A percentile compares a stretch with the other conserved stretches of the same genome.
These are phyloP conservation scores for Sporothrix schenckii DNA, from an alignment of 2,329 filamentous ascomycete genomes.

Conservation along the genomic window DNA sequence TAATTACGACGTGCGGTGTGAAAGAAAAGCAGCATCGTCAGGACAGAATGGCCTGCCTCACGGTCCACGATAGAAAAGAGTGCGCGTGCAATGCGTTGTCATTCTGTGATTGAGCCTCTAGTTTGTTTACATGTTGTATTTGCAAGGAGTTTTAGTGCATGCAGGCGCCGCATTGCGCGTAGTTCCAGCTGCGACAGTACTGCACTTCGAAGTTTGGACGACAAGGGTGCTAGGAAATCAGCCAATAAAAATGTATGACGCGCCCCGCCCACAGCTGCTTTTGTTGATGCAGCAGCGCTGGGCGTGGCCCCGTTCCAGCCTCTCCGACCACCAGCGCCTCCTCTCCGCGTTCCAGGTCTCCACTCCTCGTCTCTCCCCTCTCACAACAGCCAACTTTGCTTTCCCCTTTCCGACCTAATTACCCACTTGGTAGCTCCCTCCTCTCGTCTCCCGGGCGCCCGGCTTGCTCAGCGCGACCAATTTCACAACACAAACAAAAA, in stretches of 20 bases:
- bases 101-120: constrained; percentile 16
- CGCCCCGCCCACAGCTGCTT: constrained; percentile 22
- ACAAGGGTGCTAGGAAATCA: not conserved
- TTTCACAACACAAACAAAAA: constrained; percentile 37
- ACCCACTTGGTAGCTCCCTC: constrained; percentile 24
- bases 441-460: constrained; percentile 36
- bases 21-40: not conserved
- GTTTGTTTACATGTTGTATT: constrained; percentile 18
- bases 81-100: constrained; percentile 13
- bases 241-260: constrained; percentile 13
- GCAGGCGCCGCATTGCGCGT: constrained; percentile 14
- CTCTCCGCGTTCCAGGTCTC: constrained; percentile 15
- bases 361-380: constrained; percentile 23
- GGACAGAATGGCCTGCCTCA: not conserved
- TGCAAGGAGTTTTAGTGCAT: not conserved
- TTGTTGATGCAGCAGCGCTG: constrained; percentile 12
- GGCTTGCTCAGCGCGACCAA: constrained; percentile 33
- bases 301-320: constrained; percentile 13
- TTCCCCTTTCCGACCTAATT: constrained; percentile 27
- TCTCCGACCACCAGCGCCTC: constrained; percentile 1
- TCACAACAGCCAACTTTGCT: constrained; percentile 27
- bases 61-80: not conserved
- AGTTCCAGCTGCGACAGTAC: constrained; percentile 20
- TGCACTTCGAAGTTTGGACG: not conserved
- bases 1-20: not conserved